Conservation (phyloP, 202 grass and related monocot genomes). For the Saccharum hybrid region DNA sequence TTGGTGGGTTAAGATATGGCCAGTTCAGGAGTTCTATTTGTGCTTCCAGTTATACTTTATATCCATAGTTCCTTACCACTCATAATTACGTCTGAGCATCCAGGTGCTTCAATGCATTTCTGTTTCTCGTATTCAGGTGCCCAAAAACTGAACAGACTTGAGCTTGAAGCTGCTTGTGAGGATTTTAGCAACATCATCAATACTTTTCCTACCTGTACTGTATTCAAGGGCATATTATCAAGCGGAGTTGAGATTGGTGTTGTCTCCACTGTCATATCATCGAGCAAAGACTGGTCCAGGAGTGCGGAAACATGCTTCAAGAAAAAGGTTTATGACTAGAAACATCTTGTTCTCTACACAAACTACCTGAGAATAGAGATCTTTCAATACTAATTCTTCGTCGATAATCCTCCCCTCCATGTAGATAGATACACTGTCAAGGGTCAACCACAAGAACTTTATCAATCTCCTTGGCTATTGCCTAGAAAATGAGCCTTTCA, state of each 20-base stretch:
- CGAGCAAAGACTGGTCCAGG: slow-evolving; percentile 69
- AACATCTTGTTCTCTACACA: slow-evolving; percentile 38
- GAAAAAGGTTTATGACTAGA: slow-evolving; percentile 57
- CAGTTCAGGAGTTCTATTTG: slow-evolving; percentile 7
- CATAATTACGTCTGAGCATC: neutral
- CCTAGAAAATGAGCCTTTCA: slow-evolving; percentile 77
- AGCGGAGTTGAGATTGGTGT: slow-evolving; percentile 71
- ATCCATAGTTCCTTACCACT: neutral
- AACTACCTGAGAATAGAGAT: slow-evolving; percentile 20
- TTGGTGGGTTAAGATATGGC: slow-evolving; percentile 1
- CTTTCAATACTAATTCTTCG: slow-evolving; percentile 44
- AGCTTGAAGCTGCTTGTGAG: slow-evolving; percentile 81
- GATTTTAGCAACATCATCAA: slow-evolving; percentile 92
- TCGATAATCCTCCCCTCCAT: slow-evolving; percentile 47
- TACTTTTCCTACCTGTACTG: slow-evolving; percentile 60
- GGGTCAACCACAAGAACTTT: slow-evolving; percentile 89
- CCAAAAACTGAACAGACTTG: slow-evolving; percentile 64
- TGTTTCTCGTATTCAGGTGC: slow-evolving; percentile 56
- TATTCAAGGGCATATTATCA: slow-evolving; percentile 90
- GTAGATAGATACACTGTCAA: slow-evolving; percentile 81
- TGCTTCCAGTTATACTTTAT: slow-evolving; percentile 17
- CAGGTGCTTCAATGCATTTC: slow-evolving; percentile 22
- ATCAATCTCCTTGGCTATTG: slow-evolving; percentile 83
- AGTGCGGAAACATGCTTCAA: slow-evolving; percentile 66
- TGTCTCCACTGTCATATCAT: slow-evolving; percentile 64